Base-by-base conservation (phyloP, 129 eudicot genomes). In the Logfia minima region DNA sequence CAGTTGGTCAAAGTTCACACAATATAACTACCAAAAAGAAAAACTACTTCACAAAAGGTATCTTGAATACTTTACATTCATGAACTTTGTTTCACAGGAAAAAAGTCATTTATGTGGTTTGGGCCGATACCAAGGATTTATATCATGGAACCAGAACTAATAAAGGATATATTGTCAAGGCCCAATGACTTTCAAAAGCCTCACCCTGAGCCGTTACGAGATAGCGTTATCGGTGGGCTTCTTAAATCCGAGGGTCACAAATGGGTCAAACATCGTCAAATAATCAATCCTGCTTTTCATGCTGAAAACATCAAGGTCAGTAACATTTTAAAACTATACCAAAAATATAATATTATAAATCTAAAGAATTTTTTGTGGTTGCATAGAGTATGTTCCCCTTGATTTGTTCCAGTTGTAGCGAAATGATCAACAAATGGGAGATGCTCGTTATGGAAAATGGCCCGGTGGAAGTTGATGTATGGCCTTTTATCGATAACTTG, bases 191-290 rank as follows among this genome's bases (percentile, higher is more conserved):
- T 81, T 64, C 87, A 79, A 4, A 88, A 88, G 83, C 78, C 88
- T 35, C 71, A 56, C 22, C 90, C 85, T 0, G 84, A 81, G 23
- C 82, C 80, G 0, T 1, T 84, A 8, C 78, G 75, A 18, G 81
- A 84, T 60, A 70, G 75, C 18, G 21, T 86, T 14, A 56, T 78
- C 14, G 85, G 82, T 32, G 90, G 90, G 13, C 85, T 88, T 17
- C 21, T 82, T 24, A 34, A 29, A 48, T 23, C 72, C 10, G 90
- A 88, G 79, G 88, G 83, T 43, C 79, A 68, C 26, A 88, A 84
- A 79, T 88, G 93, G 93, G 48, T 56, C 70, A 82, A 84, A 68
- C 88, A 88, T 63, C 77, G 93, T 14, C 84, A 67, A 60, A 86
- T 86, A 16, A 66, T 86, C 77, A 84, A 68, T 65, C 88, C 90